Conservation (phyloP, 140 eudicot genomes). For the Ambrosia hybrid region DNA sequence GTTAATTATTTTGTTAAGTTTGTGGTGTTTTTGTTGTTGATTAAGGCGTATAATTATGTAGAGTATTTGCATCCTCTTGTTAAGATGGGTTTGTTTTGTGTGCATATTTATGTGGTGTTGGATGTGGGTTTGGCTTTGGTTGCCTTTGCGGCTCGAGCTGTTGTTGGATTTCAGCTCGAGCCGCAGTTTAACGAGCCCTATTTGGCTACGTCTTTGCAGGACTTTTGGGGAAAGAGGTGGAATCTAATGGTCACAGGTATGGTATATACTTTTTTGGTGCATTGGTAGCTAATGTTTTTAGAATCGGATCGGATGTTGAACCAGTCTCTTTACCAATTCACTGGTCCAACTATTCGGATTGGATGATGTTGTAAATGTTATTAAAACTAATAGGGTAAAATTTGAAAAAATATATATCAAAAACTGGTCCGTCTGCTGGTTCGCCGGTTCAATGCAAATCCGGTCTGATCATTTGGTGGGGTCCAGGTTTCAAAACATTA, state of each 20-base stretch:
- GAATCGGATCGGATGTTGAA: too few relatives aligned
- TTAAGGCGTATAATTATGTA: slow-evolving; percentile 19
- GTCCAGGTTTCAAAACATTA: too few relatives aligned
- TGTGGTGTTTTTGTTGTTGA: slow-evolving; percentile 19
- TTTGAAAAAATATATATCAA: too few relatives aligned
- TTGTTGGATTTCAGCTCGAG: slow-evolving; percentile 40
- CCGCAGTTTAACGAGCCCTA: slow-evolving; percentile 58
- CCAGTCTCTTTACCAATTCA: too few relatives aligned
- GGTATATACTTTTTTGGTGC: too few relatives aligned
- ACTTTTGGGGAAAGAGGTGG: slow-evolving; percentile 89
- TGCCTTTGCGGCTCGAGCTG: slow-evolving; percentile 33
- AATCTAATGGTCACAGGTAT: slow-evolving; percentile 53
- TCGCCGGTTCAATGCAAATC: too few relatives aligned
- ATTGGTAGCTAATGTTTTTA: too few relatives aligned
- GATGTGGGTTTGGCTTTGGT: slow-evolving; percentile 29
- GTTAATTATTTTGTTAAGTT: slow-evolving; percentile 16
- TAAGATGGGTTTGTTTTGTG: slow-evolving; percentile 32
- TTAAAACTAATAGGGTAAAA: too few relatives aligned
- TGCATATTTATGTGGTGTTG: slow-evolving; percentile 36
- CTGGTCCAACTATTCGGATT: too few relatives aligned
- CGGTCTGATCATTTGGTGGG: too few relatives aligned
- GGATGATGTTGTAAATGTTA: too few relatives aligned
- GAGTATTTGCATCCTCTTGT: slow-evolving; percentile 23
- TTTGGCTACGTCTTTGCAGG: slow-evolving; percentile 64
- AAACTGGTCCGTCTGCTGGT: too few relatives aligned